A percentile compares a stretch with the other conserved stretches of the same genome.
These are phyloP conservation scores for Santalum album DNA, from an alignment of 164 flowering plant species.

Conservation along the genomic window DNA sequence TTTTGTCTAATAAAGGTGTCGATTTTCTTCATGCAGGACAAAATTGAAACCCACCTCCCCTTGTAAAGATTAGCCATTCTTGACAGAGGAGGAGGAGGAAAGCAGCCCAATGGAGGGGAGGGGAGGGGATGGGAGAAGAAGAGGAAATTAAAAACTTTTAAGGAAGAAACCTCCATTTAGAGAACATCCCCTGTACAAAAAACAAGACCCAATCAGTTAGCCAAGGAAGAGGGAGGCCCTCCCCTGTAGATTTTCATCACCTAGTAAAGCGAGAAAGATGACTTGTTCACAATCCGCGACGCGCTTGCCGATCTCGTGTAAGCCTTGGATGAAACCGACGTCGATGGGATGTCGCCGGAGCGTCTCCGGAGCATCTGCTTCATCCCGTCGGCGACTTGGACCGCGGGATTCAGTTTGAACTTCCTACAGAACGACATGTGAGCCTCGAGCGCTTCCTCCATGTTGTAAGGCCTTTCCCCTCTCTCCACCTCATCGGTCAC, in stretches of 20 bases:
- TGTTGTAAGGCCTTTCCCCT: constrained; percentile 22
- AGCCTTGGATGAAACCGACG: constrained; percentile 36
- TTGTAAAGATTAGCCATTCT: too few relatives aligned
- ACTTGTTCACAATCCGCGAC: constrained; percentile 15
- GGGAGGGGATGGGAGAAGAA: neutral
- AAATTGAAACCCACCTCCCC: too few relatives aligned
- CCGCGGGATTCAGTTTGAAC: constrained; percentile 60
- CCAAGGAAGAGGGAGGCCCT: neutral
- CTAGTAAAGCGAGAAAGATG: constrained; percentile 4
- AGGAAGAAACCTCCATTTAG: neutral
- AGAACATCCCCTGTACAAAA: neutral
- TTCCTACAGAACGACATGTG: constrained; percentile 70
- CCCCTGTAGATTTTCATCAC: neutral
- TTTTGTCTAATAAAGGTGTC: neutral
- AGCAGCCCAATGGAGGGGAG: neutral
- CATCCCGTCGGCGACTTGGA: constrained; percentile 71
- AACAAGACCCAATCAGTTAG: neutral
- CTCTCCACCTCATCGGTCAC: constrained; percentile 65
- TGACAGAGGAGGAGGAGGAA: neutral
- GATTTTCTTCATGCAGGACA: neutral
- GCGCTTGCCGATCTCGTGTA: constrained; percentile 46
- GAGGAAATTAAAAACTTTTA: neutral
- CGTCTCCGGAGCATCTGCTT: constrained; percentile 68
- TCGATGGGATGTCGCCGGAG: constrained; percentile 32
- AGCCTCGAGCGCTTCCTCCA: constrained; percentile 68